phyloP scores from a whole-genome alignment of 129 eudicot genomes.

The Helichrysum umbraculigerum region DNA sequence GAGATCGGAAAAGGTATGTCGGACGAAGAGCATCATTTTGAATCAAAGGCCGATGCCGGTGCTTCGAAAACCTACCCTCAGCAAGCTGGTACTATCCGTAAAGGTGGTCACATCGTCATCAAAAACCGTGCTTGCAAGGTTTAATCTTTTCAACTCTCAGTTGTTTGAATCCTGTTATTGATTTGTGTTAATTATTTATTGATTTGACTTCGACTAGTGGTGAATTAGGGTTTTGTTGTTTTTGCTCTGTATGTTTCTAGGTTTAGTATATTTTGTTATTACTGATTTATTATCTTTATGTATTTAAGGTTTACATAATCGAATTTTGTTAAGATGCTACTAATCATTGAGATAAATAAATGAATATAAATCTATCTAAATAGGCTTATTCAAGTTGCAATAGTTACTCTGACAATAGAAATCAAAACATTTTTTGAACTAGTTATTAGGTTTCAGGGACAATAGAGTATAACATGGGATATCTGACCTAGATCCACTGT shows the following conservation, averaged over 20 bases:
- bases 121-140: constrained; percentile 70
- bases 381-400: background rate
- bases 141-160: background rate
- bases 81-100: constrained; percentile 65
- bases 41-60: constrained; percentile 66
- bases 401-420: background rate
- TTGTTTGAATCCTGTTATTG: background rate
- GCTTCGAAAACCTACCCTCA: constrained; percentile 64
- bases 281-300: too few species aligned
- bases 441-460: background rate
- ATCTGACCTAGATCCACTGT: constrained; percentile 17
- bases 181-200: background rate
- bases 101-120: constrained; percentile 53
- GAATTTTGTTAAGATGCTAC: background rate
- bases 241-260: background rate
- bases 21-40: constrained; percentile 73
- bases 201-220: background rate
- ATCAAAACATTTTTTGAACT: background rate
- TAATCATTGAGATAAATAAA: background rate
- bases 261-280: background rate
- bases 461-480: background rate
- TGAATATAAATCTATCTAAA: too few species aligned
- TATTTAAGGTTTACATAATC: background rate
- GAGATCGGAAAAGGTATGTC: constrained; percentile 40
- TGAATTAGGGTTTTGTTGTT: background rate